These are phyloP conservation scores for Skeletonema grethae DNA, from an alignment of 108 stramenopile species.

Conservation along the genomic window DNA sequence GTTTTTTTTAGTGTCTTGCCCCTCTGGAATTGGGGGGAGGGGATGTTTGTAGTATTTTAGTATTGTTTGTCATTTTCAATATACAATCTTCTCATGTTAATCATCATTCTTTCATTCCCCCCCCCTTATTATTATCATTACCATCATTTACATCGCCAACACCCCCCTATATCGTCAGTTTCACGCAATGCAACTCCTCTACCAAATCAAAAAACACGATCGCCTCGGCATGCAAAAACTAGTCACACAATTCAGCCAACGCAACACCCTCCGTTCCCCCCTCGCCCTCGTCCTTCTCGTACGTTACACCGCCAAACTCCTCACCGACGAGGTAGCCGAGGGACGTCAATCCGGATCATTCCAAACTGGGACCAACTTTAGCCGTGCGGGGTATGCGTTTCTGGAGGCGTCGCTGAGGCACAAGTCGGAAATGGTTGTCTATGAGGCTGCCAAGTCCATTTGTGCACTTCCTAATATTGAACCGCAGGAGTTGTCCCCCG, in stretches of 20 bases:
- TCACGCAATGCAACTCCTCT: constrained; percentile 98
- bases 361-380: constrained; percentile 69
- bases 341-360: constrained; percentile 64
- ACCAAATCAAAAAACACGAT: constrained; percentile 98
- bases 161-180: constrained; percentile 53
- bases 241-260: constrained; percentile 88
- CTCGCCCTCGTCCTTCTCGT: constrained; percentile 94
- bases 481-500: constrained; percentile 92
- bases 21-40: background rate
- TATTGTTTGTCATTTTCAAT: background rate
- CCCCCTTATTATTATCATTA: background rate
- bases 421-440: constrained; percentile 97
- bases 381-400: constrained; percentile 91
- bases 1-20: background rate
- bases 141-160: background rate
- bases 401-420: constrained; percentile 91
- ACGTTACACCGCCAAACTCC: constrained; percentile 93
- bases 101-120: background rate
- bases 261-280: constrained; percentile 90
- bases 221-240: constrained; percentile 95
- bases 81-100: background rate
- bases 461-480: constrained; percentile 93
- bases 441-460: constrained; percentile 98
- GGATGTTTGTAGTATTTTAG: background rate
- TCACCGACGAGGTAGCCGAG: constrained; percentile 77